phyloP scores from a whole-genome alignment of 768 basidiomycete species.

The Pholiota conissans region DNA sequence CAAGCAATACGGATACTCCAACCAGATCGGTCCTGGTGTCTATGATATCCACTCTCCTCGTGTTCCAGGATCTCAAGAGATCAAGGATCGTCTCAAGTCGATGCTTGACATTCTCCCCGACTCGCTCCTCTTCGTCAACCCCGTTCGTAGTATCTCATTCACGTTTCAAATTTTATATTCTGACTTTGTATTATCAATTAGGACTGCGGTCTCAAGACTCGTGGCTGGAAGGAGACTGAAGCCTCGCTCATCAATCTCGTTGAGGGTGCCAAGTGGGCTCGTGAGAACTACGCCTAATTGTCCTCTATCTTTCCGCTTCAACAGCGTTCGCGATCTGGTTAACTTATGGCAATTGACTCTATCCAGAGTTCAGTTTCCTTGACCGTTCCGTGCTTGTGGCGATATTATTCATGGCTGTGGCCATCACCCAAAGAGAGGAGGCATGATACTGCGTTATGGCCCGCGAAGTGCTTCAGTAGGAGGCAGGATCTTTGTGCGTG shows the following conservation, averaged over 20 bases:
- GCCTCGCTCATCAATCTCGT: slow-evolving; percentile 86
- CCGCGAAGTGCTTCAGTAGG: slow-evolving; percentile 37
- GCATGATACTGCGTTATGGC: slow-evolving; percentile 35
- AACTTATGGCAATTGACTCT: slow-evolving; percentile 42
- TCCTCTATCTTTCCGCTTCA: slow-evolving; percentile 70
- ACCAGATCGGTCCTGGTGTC: slow-evolving; percentile 97
- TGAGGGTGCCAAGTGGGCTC: slow-evolving; percentile 91
- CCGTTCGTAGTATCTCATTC: slow-evolving; percentile 42
- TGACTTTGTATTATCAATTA: slow-evolving; percentile 20
- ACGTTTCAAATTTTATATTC: neutral
- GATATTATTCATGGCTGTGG: slow-evolving; percentile 21
- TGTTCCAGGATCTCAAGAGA: slow-evolving; percentile 91
- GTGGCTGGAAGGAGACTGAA: slow-evolving; percentile 98
- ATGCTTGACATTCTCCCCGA: slow-evolving; percentile 83
- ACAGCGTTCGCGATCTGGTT: slow-evolving; percentile 81
- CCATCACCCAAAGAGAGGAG: slow-evolving; percentile 23
- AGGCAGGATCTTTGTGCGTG: slow-evolving; percentile 39
- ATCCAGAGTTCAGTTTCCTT: slow-evolving; percentile 33
- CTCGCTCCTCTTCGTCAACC: slow-evolving; percentile 89
- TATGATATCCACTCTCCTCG: slow-evolving; percentile 99
- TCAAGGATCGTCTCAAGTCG: slow-evolving; percentile 85
- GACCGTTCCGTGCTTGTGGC: slow-evolving; percentile 57
- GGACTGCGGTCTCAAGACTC: slow-evolving; percentile 98
- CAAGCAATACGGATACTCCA: slow-evolving; percentile 93
- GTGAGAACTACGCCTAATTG: slow-evolving; percentile 73